Evolutionary conservation across 2,329 filamentous ascomycete species (phyloP).

Genomic region (Colletotrichum neosansevieriae): DNA sequence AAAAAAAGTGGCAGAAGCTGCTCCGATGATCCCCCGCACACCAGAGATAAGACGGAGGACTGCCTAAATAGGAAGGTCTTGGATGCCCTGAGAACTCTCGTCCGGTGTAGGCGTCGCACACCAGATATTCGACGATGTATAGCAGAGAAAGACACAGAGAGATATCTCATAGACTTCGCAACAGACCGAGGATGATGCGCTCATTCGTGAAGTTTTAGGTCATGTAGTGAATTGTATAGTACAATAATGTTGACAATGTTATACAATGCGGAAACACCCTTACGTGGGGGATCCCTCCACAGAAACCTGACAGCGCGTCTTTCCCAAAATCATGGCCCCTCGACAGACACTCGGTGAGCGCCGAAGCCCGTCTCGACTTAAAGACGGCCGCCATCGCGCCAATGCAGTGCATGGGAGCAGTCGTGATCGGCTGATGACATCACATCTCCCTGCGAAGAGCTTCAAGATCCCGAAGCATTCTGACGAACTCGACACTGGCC

Average conservation of each 20-base stretch:
- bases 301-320: too few species aligned
- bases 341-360: conserved; percentile 16
- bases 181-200: too few species aligned
- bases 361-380: conserved; percentile 6
- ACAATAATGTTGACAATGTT: conserved; percentile 13
- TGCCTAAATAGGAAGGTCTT: conserved; percentile 34
- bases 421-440: not conserved
- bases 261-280: not conserved
- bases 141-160: too few species aligned
- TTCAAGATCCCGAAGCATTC: conserved; percentile 41
- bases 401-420: not conserved
- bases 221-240: conserved; percentile 8
- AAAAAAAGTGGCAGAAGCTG: not conserved
- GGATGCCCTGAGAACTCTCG: not conserved
- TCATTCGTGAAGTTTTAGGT: not conserved
- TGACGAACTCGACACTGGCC: conserved; percentile 48
- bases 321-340: too few species aligned
- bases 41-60: conserved; percentile 30
- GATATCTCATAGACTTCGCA: too few species aligned
- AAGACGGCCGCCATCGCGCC: not conserved
- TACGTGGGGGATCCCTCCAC: not conserved
- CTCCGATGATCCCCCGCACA: conserved; percentile 25
- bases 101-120: not conserved
- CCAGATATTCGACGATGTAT: too few species aligned
- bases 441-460: conserved; percentile 13